Conservation (phyloP, 2,329 filamentous ascomycete genomes). For the Ascochyta koolunga region DNA sequence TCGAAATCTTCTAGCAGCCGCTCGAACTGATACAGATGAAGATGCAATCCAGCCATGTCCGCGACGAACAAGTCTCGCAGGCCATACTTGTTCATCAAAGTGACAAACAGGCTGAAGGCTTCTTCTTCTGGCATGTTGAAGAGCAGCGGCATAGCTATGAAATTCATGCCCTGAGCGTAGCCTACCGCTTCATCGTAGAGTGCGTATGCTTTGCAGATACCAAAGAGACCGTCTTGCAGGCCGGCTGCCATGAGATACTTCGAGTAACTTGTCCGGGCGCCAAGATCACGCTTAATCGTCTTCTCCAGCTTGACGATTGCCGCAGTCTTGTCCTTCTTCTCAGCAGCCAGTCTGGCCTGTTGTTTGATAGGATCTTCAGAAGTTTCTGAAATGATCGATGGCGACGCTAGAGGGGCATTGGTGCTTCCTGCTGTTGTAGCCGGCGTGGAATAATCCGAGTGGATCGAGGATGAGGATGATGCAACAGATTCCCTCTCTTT, state of each 20-base stretch:
- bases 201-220: slow-evolving; percentile 96
- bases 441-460: slow-evolving; percentile 74
- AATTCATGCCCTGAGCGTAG: slow-evolving; percentile 99
- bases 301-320: slow-evolving; percentile 86
- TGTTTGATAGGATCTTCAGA: slow-evolving; percentile 69
- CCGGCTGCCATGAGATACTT: slow-evolving; percentile 92
- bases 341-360: slow-evolving; percentile 67
- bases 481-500: slow-evolving; percentile 71
- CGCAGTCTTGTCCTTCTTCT: slow-evolving; percentile 75
- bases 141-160: slow-evolving; percentile 92
- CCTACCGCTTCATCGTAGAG: slow-evolving; percentile 93
- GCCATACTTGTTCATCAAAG: slow-evolving; percentile 95
- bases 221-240: slow-evolving; percentile 91
- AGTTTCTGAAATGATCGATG: slow-evolving; percentile 61
- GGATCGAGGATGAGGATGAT: slow-evolving; percentile 85
- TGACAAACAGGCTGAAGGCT: slow-evolving; percentile 90
- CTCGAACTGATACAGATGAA: slow-evolving; percentile 94
- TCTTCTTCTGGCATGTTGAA: slow-evolving; percentile 99
- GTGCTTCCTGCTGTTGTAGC: slow-evolving; percentile 58
- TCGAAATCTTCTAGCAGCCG: slow-evolving; percentile 91
- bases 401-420: slow-evolving; percentile 50
- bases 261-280: slow-evolving; percentile 91
- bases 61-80: slow-evolving; percentile 91
- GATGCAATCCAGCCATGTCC: slow-evolving; percentile 95
- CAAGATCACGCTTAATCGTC: slow-evolving; percentile 86